Base-by-base conservation (phyloP, 495 filamentous ascomycete genomes). In the Cercophora samala region DNA sequence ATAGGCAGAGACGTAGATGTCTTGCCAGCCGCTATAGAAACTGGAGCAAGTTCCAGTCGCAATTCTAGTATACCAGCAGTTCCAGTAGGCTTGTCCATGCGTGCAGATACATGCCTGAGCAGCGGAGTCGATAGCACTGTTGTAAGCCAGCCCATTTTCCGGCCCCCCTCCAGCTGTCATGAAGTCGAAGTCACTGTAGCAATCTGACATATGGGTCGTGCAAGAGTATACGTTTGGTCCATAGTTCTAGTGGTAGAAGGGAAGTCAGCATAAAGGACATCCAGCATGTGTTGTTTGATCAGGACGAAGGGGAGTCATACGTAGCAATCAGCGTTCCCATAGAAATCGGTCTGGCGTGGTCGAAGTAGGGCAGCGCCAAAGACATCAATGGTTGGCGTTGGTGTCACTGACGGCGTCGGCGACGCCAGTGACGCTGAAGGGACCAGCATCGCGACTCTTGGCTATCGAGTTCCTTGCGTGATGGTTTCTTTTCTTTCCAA, bases 11-110 rank as follows among this genome's bases (percentile, higher is more conserved):
- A 18, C 60, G 54, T 70, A 55, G 19, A 65, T 71, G 1, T 69
- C 60, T 59, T 53, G 58, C 64, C 64, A 70, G 17, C 29, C 51
- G 32, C 3, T 15, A 32, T 37, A 67, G 46, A 69, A 62, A 32
- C 61, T 53, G 32, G 65, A 51, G 21, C 73, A 73, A 2, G 64
- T 64, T 3, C 61, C 65, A 0, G 69, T 63, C 29, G 65, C 66
- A 3, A 73, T 9, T 17, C 58, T 59, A 18, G 52, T 59, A 29
- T 42, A 72, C 60, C 58, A 64, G 59, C 69, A 73, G 62, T 70
- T 58, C 1, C 72, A 65, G 42, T 71, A 73, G 32, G 61, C 25
- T 26, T 68, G 63, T 53, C 71, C 71, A 58, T 68, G 67, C 23
- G 22, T 63, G 66, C 73, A 75, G 59, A 63, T 63, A 23, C 71